Evolutionary conservation across 352 stramenopile genomes (phyloP).

Genomic region (Globisporangium radiosum): DNA sequence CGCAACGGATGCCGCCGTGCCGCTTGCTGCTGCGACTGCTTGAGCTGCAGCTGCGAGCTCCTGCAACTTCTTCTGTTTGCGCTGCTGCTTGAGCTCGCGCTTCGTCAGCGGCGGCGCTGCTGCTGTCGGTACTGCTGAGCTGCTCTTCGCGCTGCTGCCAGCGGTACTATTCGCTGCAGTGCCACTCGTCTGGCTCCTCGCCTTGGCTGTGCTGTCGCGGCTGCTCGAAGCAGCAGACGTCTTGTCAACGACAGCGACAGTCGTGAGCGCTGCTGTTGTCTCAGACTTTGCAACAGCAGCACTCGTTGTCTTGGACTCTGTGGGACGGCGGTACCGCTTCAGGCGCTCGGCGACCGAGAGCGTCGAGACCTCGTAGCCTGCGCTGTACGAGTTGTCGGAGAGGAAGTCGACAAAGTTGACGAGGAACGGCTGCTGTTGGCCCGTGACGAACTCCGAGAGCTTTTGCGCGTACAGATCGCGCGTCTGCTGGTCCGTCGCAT

Average conservation of each 20-base stretch:
- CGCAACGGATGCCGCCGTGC: background rate
- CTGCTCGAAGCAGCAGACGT: too few relatives aligned
- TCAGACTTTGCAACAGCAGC: constrained; percentile 3
- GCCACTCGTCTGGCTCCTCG: constrained; percentile 13
- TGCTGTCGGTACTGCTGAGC: background rate
- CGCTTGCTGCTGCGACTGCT: background rate
- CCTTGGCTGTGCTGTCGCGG: constrained; percentile 4
- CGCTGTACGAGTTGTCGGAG: constrained; percentile 77
- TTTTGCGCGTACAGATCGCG: constrained; percentile 58
- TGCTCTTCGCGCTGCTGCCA: constrained; percentile 1
- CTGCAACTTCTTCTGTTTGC: constrained; percentile 66
- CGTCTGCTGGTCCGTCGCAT: constrained; percentile 27
- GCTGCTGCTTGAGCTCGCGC: constrained; percentile 65
- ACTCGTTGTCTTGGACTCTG: constrained; percentile 9
- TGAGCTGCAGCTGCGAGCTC: constrained; percentile 19
- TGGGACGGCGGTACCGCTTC: constrained; percentile 34
- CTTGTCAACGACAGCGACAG: too few relatives aligned
- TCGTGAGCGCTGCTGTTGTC: background rate
- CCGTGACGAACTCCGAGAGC: constrained; percentile 48
- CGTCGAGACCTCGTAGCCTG: constrained; percentile 64
- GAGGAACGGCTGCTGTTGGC: constrained; percentile 76
- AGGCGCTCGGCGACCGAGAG: constrained; percentile 59
- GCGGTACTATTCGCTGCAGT: constrained; percentile 5
- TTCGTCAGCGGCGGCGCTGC: constrained; percentile 29
- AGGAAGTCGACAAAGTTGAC: constrained; percentile 66